Evolutionary conservation across 1,284 basidiomycete genomes (phyloP).

Genomic region (Papiliotrema terrestris): DNA sequence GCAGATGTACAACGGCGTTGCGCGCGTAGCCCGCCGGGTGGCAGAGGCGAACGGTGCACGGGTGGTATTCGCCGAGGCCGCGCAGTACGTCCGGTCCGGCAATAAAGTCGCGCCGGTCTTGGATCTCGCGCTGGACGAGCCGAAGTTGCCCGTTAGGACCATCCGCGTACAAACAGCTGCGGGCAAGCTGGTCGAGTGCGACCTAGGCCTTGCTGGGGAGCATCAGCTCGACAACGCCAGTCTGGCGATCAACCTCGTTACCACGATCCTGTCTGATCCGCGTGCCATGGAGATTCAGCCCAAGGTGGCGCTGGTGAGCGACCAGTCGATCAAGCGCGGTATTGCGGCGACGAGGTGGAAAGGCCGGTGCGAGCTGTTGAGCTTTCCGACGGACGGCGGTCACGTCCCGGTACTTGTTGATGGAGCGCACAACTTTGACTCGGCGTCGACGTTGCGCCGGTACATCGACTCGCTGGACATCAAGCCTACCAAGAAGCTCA

Average conservation of each 20-base stretch:
- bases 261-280: slow-evolving; percentile 57
- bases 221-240: slow-evolving; percentile 82
- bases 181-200: slow-evolving; percentile 10
- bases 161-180: not conserved
- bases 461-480: slow-evolving; percentile 62
- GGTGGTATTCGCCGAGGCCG: slow-evolving; percentile 22
- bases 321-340: slow-evolving; percentile 57
- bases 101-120: not conserved
- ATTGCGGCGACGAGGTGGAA: slow-evolving; percentile 67
- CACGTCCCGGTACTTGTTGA: slow-evolving; percentile 64
- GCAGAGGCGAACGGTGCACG: slow-evolving; percentile 42
- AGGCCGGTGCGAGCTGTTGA: slow-evolving; percentile 72
- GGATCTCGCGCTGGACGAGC: not conserved
- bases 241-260: slow-evolving; percentile 64
- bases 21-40: slow-evolving; percentile 49
- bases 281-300: slow-evolving; percentile 41
- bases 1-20: slow-evolving; percentile 61
- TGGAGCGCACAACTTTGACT: slow-evolving; percentile 93
- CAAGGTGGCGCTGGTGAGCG: slow-evolving; percentile 49
- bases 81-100: not conserved
- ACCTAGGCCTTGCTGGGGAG: slow-evolving; percentile 63
- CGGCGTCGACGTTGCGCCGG: slow-evolving; percentile 63
- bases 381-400: not conserved
- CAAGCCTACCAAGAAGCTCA: slow-evolving; percentile 37
- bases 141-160: not conserved